Percentiles rank a stretch among this genome's conserved stretches.
These are phyloP conservation scores for Penicillium sp. DNA, from an alignment of 2,329 filamentous ascomycete genomes.

Conservation along the genomic window DNA sequence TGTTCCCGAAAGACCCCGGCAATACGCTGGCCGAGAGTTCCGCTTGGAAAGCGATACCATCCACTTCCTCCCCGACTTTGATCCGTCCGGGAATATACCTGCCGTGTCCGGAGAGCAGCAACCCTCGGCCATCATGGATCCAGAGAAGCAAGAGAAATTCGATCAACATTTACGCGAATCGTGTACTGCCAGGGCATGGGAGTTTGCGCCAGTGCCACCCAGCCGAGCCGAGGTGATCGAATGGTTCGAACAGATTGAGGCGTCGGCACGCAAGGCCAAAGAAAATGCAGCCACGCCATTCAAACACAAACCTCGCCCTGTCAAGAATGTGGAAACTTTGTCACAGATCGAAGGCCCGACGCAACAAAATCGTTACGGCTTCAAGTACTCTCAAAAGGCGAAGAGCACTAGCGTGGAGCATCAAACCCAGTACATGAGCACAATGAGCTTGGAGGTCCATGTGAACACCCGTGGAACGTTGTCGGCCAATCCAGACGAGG, in stretches of 20 bases:
- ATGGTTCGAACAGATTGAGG: constrained; percentile 61
- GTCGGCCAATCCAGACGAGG: constrained; percentile 84
- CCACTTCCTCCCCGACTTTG: constrained; percentile 79
- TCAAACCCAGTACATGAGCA: constrained; percentile 92
- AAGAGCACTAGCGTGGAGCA: constrained; percentile 76
- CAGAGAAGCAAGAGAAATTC: constrained; percentile 51
- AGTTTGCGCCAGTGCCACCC: constrained; percentile 72
- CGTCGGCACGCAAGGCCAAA: constrained; percentile 5
- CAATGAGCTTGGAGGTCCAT: constrained; percentile 91
- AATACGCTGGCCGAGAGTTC: constrained; percentile 89
- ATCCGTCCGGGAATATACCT: constrained; percentile 60
- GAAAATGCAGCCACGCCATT: not conserved
- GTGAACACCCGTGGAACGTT: constrained; percentile 81
- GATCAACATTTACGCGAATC: constrained; percentile 57
- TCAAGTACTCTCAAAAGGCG: constrained; percentile 80
- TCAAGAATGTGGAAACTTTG: constrained; percentile 45
- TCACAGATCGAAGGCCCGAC: constrained; percentile 91
- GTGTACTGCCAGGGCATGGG: constrained; percentile 73
- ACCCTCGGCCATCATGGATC: constrained; percentile 51
- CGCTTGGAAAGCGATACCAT: constrained; percentile 72
- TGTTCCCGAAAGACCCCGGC: constrained; percentile 72
- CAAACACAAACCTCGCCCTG: constrained; percentile 15
- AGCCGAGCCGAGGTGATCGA: constrained; percentile 66
- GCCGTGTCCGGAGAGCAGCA: constrained; percentile 59
- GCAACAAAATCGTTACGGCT: constrained; percentile 76